Evolutionary conservation across 176 grass and related monocot species (phyloP), one percentile per base, ranked within the genome.

Genomic region (Raddia guianensis): DNA sequence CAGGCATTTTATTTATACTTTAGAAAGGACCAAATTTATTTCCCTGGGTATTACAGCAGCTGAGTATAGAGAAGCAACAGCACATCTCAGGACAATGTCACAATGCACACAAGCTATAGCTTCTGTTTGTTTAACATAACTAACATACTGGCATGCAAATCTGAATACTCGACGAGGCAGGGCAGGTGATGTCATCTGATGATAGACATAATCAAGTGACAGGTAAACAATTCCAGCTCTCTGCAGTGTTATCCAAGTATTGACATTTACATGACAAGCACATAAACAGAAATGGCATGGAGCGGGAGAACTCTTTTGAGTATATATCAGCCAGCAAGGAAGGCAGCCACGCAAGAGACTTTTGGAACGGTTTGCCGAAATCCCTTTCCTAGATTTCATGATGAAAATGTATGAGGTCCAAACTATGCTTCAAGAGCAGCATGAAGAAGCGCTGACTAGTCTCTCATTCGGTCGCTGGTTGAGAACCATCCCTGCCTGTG

Each of bases 401-500:
- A 59, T 32, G 63, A 58, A 21, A 61, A 19, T 27, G 27, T 77
- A 19, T 60, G 16, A 27, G 46, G 58, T 54, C 27, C 40, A 74
- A 48, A 74, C 5, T 67, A 50, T 13, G 62, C 27, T 77, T 89
- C 87, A 98, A 83, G 97, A 93, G 86, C 97, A 99, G 86, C 97
- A 99, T 12, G 93, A 91, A 65, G 92, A 66, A 73, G 73, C 58
- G 64, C 83, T 91, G 54, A 91, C 88, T 60, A 87, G 52, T 87
- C 96, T 95, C 80, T 93, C 86, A 12, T 82, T 69, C 65, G 89
- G 82, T 86, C 89, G 80, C 83, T 93, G 86, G 54, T 66, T 87
- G 34, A 95, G 78, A 63, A 89, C 69, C 90, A 99, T 96, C 76
- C 93, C 93, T 55, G 88, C 84, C 82, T 90, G 89, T 51, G 78